Base-by-base conservation (phyloP, 2,329 filamentous ascomycete genomes). In the Bipolaris gigantea region DNA sequence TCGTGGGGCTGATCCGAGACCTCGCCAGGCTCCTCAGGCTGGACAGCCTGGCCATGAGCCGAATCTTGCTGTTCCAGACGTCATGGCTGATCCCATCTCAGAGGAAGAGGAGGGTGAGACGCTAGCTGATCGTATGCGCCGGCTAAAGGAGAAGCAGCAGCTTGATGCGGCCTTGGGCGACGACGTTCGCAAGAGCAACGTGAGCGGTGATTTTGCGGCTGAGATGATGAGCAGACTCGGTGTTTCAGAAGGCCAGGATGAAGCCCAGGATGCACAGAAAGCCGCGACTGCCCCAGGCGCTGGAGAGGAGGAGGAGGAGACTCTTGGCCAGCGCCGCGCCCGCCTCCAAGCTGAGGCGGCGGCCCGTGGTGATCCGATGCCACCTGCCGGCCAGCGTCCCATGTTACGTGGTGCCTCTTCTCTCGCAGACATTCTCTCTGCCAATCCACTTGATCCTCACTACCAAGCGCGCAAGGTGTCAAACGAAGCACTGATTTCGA, bases 241-340 rank as follows among this genome's bases (percentile, higher is more conserved):
- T 9, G 63, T 62, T 7, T 21, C 55, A 2, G 62, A 65, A 41
- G 60, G 70, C 9, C 49, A 58, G 10, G 53, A 60, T 21, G 43
- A 53, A 27, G 27, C 48, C 38, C 48, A 64, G 7, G 47, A 49
- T 11, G 8, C 38, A n/a, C 65, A 69, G 16, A 64, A 66, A 36
- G 64, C 66, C 13, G 52, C 62, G 6, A 57, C 63, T 3, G 52
- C 57, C 15, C 49, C 50, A 6, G 35, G 38, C 11, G 27, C 41
- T 4, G 55, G 35, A 7, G 50, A 50, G 15, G 80, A 81, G 56
- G 88, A 87, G 60, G 88, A 91, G 63, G 90, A 94, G 69, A 93
- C 90, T 0, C 79, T 94, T 0, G 90, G 89, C 9, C 89, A 93
- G 71, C 85, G 90, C 10, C 85, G 89, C 0, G 85, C 85, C 25